phyloP scores from a whole-genome alignment of 116 monocot species.

The Thalassia testudinum region DNA sequence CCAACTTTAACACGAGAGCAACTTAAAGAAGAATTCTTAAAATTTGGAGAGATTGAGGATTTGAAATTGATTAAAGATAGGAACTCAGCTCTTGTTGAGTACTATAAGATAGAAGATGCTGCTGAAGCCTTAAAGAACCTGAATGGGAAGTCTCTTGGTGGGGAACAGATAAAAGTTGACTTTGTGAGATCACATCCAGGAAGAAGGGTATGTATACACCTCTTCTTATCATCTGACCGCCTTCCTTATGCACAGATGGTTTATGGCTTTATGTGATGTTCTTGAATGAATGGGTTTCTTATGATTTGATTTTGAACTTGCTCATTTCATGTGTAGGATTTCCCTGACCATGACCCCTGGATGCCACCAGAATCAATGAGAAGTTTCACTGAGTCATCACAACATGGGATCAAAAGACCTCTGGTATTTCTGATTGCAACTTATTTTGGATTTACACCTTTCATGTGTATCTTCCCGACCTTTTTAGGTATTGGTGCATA shows the following conservation, averaged over 20 bases:
- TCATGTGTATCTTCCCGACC: no score
- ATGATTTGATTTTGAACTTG: neutral
- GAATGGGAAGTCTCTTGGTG: conserved; percentile 59
- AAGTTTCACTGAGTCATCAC: conserved; percentile 18
- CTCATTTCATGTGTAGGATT: conserved; percentile 24
- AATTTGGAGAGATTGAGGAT: conserved; percentile 77
- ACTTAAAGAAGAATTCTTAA: conserved; percentile 60
- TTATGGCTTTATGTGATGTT: neutral
- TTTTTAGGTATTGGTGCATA: no score
- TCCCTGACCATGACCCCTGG: conserved; percentile 31
- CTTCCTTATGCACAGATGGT: no score
- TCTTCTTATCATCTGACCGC: no score
- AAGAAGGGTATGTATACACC: conserved; percentile 26
- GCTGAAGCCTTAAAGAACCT: conserved; percentile 65
- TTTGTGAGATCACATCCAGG: conserved; percentile 47
- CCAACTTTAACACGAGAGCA: conserved; percentile 43
- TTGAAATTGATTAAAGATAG: conserved; percentile 40
- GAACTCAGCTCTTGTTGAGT: conserved; percentile 67
- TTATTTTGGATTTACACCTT: neutral
- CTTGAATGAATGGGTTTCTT: neutral
- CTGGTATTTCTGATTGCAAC: conserved; percentile 6
- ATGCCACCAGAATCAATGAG: conserved; percentile 17
- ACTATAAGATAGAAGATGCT: conserved; percentile 58
- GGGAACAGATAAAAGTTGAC: conserved; percentile 71
- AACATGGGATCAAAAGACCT: conserved; percentile 19